These are phyloP conservation scores for Aspergillus unguis DNA, from an alignment of 2,329 filamentous ascomycete species.

Conservation along the genomic window DNA sequence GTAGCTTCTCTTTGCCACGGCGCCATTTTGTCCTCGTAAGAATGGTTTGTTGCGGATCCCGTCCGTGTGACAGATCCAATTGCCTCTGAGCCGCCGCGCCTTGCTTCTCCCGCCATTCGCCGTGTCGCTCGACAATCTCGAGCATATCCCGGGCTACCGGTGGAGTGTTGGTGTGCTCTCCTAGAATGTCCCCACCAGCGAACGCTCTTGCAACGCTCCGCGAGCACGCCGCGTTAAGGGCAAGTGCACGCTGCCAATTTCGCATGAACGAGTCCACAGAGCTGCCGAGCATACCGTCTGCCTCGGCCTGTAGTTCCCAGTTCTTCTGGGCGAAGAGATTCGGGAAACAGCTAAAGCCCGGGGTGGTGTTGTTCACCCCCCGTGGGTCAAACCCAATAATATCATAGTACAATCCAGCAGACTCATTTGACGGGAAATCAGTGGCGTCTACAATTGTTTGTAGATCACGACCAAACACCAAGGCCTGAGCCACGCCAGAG, in stretches of 20 bases:
- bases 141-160: slow-evolving; percentile 36
- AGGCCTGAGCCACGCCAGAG: slow-evolving; percentile 38
- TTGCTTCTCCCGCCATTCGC: slow-evolving; percentile 36
- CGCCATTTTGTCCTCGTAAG: slow-evolving; percentile 28
- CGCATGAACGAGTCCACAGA: slow-evolving; percentile 26
- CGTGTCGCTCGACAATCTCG: slow-evolving; percentile 39
- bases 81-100: slow-evolving; percentile 22
- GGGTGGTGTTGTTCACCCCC: slow-evolving; percentile 42
- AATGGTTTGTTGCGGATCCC: slow-evolving; percentile 22
- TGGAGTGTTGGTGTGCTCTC: slow-evolving; percentile 33
- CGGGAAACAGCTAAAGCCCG: slow-evolving; percentile 41
- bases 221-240: slow-evolving; percentile 33
- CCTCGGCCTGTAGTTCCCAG: slow-evolving; percentile 35
- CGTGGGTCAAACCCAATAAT: slow-evolving; percentile 47
- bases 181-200: slow-evolving; percentile 24
- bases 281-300: slow-evolving; percentile 37
- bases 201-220: slow-evolving; percentile 18
- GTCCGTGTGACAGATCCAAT: slow-evolving; percentile 17
- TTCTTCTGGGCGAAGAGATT: slow-evolving; percentile 26
- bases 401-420: slow-evolving; percentile 34
- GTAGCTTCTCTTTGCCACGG: slow-evolving; percentile 29
- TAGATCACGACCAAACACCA: slow-evolving; percentile 31
- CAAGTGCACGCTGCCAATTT: slow-evolving; percentile 33
- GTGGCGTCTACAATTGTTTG: slow-evolving; percentile 40
- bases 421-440: slow-evolving; percentile 14